Percentiles rank a stretch among this genome's conserved stretches.
Conservation (phyloP, 208 protist species). For the Strigomonas culicis region DNA sequence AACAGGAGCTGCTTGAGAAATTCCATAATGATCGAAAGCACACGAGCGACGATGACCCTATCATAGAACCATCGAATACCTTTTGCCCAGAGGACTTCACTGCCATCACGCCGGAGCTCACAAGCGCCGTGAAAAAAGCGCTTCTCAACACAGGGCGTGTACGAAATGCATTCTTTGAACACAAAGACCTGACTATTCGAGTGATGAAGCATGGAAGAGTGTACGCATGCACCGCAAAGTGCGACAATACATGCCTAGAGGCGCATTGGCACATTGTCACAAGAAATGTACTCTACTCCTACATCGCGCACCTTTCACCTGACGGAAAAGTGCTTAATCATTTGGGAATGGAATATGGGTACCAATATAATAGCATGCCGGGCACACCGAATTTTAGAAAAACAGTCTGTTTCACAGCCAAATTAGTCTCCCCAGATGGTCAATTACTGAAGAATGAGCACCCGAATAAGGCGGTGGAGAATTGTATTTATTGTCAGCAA, state of each 20-base stretch:
- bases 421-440: constrained; percentile 42
- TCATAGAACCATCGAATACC: neutral
- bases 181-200: constrained; percentile 51
- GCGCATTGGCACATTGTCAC: constrained; percentile 83
- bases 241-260: constrained; percentile 52
- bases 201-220: constrained; percentile 67
- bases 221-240: constrained; percentile 73
- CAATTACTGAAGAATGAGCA: constrained; percentile 42
- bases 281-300: constrained; percentile 65
- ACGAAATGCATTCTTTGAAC: constrained; percentile 80
- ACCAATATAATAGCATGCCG: constrained; percentile 86
- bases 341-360: constrained; percentile 72
- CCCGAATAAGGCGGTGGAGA: constrained; percentile 38
- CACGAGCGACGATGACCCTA: neutral
- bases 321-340: constrained; percentile 62
- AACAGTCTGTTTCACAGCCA: constrained; percentile 69
- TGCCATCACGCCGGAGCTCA: constrained; percentile 25
- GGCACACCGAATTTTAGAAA: constrained; percentile 69
- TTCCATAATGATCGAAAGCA: neutral
- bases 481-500: constrained; percentile 74
- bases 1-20: neutral
- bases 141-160: constrained; percentile 72
- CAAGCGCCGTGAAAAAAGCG: constrained; percentile 39
- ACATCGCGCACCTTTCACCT: constrained; percentile 60
- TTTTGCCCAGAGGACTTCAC: constrained; percentile 41